Conservation (phyloP, 2,329 filamentous ascomycete genomes). For the Pseudocercospora macadamiae region DNA sequence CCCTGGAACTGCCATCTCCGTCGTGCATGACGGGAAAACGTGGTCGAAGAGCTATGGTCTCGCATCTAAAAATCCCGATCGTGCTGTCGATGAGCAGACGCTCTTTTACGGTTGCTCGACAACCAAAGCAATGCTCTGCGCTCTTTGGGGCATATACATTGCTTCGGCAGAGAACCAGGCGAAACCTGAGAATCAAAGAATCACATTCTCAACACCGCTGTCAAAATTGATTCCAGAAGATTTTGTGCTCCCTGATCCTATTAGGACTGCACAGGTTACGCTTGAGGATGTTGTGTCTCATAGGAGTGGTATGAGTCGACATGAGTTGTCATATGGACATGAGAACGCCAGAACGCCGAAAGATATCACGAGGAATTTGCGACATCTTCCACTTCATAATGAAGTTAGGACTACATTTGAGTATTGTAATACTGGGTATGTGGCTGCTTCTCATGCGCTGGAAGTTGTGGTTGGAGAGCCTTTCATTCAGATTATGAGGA, state of each 20-base stretch:
- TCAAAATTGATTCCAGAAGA: not conserved
- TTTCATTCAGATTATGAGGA: not conserved
- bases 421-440: slow-evolving; percentile 6
- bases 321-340: not conserved
- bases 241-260: not conserved
- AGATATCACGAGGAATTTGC: not conserved
- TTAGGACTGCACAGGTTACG: not conserved
- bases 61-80: too few species aligned
- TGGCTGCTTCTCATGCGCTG: not conserved
- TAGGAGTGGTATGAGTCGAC: not conserved
- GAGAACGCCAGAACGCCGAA: not conserved
- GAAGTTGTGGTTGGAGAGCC: not conserved
- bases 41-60: not conserved
- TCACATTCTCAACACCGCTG: not conserved
- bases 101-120: not conserved
- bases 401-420: not conserved
- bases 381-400: not conserved
- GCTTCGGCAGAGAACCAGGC: not conserved
- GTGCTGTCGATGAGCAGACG: too few species aligned
- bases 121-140: slow-evolving; percentile 2
- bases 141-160: not conserved
- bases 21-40: not conserved
- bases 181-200: not conserved
- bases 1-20: not conserved
- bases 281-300: not conserved